Percentiles rank a stretch among this genome's conserved stretches.
These are phyloP conservation scores for Hevea brasiliensis DNA, from an alignment of 345 rosid genomes.

Conservation along the genomic window DNA sequence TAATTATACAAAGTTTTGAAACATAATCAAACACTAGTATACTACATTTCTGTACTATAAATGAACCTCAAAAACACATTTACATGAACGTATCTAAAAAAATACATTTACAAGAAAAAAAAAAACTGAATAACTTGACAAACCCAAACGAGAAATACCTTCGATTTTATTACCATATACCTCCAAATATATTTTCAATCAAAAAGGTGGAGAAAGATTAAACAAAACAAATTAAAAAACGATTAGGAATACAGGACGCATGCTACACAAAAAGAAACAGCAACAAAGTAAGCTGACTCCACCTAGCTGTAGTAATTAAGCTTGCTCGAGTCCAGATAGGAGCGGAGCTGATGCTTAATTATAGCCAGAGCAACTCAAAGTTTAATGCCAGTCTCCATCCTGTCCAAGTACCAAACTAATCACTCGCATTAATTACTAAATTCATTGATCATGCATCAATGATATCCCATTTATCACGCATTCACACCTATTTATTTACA, in stretches of 20 bases:
- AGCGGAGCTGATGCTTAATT: neutral
- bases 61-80: neutral
- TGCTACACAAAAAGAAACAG: neutral
- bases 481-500: slow-evolving; percentile 1
- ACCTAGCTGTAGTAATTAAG: neutral
- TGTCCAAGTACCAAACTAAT: slow-evolving; percentile 7
- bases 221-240: neutral
- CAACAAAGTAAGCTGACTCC: neutral
- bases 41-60: neutral
- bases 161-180: neutral
- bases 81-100: neutral
- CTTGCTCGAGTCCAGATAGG: neutral
- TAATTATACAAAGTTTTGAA: neutral
- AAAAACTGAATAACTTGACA: neutral
- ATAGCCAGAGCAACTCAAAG: slow-evolving; percentile 13
- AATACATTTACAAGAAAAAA: too few species aligned
- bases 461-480: slow-evolving; percentile 8
- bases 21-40: neutral
- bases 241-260: neutral
- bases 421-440: slow-evolving; percentile 31
- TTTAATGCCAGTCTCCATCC: slow-evolving; percentile 18
- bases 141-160: neutral
- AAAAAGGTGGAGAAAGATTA: neutral
- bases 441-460: slow-evolving; percentile 4
- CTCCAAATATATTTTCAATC: neutral